Base-by-base conservation (phyloP, 2,329 filamentous ascomycete species). In the Coniella vitis region DNA sequence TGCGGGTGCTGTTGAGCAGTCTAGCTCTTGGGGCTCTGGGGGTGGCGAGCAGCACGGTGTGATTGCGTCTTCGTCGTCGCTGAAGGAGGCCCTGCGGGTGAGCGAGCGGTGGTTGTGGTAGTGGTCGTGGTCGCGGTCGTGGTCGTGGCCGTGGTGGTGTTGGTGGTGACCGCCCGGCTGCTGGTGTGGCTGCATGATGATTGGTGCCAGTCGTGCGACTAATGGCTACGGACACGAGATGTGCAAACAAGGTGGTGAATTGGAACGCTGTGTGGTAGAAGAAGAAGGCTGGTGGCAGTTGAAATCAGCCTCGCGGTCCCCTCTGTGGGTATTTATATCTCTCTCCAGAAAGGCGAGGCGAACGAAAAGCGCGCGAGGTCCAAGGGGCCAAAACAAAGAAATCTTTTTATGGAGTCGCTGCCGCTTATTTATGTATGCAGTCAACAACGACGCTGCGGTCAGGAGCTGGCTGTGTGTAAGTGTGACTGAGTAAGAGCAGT, bases 61-160 rank as follows among this genome's bases (percentile, higher is more conserved):
- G 40, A 56, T 58, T 38, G 54, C 56, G 41, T 55, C 52, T 38
- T 56, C 56, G 38, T 55, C 53, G 38, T 56, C 52, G 47, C 50
- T 49, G 22, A 55, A 50, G 14, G 55, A 56, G 22, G 56, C 48
- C 25, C 53, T 54, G 20, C 45, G 35, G n/a, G 32, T 46, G 38
- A 49, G 40, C 14, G 38, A 31, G 21, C 45, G 52, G 45, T 42
- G 49, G 43, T 19, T 17, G 43, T 29, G 19, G 25, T 29, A 29
- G 25, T 10, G 25, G n/a, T n/a, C n/a, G n/a, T n/a, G n/a, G n/a
- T n/a, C n/a, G 45, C 41, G 49, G 43, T 19, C 16, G 43, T 29
- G 19, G 25, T 29, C 5, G 25, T 10, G 25, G 21, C 45, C 49
- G 45, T 42, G 49, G 43, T 19, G 14, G 43, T 29, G 19, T 5